These are phyloP conservation scores for Daldinia loculata DNA, from an alignment of 495 filamentous ascomycete genomes.

Conservation along the genomic window DNA sequence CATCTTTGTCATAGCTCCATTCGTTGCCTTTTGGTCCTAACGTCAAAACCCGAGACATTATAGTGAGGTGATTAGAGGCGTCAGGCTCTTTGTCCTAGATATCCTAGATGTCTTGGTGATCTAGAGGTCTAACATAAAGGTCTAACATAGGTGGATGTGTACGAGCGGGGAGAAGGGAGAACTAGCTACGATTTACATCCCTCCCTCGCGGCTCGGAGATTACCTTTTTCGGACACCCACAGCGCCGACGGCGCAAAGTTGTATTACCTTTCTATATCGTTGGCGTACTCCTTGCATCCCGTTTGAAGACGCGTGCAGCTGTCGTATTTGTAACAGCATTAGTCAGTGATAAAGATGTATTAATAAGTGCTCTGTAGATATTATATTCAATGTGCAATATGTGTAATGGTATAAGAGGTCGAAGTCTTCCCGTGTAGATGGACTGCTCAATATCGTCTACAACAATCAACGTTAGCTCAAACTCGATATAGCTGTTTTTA, in stretches of 20 bases:
- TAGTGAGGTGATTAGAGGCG: neutral
- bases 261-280: neutral
- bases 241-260: neutral
- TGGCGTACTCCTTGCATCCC: neutral
- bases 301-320: neutral
- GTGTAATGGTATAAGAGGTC: neutral
- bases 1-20: slow-evolving; percentile 32
- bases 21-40: slow-evolving; percentile 40
- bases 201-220: neutral
- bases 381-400: neutral
- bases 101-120: too few species aligned
- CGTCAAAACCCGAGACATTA: slow-evolving; percentile 21
- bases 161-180: neutral
- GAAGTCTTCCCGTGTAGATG: neutral
- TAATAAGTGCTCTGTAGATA: neutral
- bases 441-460: neutral
- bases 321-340: neutral
- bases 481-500: neutral
- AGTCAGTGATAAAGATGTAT: neutral
- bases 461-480: neutral
- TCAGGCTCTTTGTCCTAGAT: neutral
- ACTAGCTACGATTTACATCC: neutral
- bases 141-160: neutral
- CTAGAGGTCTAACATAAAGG: too few species aligned
- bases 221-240: neutral